Evolutionary conservation across 306 rosid species (phyloP).

Genomic region (Sechiopsis laciniata): DNA sequence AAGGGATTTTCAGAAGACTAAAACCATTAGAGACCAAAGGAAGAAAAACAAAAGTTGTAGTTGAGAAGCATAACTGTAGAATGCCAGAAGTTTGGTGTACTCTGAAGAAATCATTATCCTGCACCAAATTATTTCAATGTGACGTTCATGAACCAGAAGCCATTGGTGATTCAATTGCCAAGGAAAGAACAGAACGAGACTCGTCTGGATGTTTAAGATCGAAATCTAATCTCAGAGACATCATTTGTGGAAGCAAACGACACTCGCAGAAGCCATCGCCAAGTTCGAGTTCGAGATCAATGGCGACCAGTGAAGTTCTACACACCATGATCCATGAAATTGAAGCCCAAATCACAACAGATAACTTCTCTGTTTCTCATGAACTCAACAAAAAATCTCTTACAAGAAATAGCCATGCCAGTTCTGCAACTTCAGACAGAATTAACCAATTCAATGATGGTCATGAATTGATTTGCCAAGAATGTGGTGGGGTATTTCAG

Average conservation of each 20-base stretch:
- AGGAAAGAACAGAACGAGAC: constrained; percentile 21
- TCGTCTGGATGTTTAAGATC: constrained; percentile 19
- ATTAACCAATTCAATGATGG: constrained; percentile 9
- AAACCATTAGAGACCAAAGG: constrained; percentile 1
- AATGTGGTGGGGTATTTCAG: constrained; percentile 34
- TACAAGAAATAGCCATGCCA: constrained; percentile 9
- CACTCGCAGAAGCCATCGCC: constrained; percentile 26
- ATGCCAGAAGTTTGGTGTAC: constrained; percentile 36
- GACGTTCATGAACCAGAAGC: constrained; percentile 43
- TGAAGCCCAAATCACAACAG: constrained; percentile 24
- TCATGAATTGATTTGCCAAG: constrained; percentile 28
- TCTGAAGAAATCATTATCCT: constrained; percentile 38
- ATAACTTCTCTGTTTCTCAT: not conserved
- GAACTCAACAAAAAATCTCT: not conserved
- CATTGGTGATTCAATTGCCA: constrained; percentile 13
- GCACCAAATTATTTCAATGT: constrained; percentile 34
- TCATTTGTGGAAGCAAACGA: constrained; percentile 28
- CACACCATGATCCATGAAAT: constrained; percentile 16
- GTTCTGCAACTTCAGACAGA: not conserved
- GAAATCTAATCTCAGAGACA: constrained; percentile 29
- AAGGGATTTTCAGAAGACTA: constrained; percentile 6
- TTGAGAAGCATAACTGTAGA: constrained; percentile 3
- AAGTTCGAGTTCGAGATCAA: constrained; percentile 22
- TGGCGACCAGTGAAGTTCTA: constrained; percentile 20
- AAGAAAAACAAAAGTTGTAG: not conserved